Conservation (phyloP, 148 eudicot genomes). For the Rhododendron griersonianum region DNA sequence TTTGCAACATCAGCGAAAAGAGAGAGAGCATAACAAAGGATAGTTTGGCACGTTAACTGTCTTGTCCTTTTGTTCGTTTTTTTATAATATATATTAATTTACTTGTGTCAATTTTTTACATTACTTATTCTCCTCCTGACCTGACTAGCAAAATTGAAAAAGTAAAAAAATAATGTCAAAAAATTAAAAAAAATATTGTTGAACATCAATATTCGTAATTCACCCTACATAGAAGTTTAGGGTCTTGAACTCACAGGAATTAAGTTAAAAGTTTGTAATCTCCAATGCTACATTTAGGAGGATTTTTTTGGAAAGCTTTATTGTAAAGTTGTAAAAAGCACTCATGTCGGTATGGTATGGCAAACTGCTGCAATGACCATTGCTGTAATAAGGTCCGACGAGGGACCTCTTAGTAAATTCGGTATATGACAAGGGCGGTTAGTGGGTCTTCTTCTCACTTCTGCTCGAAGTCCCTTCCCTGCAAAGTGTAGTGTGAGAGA, state of each 20-base stretch:
- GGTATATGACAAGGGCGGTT: constrained; percentile 13
- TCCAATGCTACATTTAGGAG: neutral
- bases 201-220: no score
- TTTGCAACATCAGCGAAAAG: neutral
- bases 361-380: neutral
- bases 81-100: no score
- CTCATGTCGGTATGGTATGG: neutral
- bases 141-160: no score
- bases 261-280: neutral
- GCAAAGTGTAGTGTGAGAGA: constrained; percentile 22
- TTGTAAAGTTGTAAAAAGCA: neutral
- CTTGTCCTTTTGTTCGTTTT: no score
- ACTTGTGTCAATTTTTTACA: no score
- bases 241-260: neutral
- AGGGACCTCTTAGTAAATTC: constrained; percentile 17
- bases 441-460: constrained; percentile 29
- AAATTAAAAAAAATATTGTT: no score
- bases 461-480: constrained; percentile 34
- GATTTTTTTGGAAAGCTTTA: neutral
- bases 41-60: no score
- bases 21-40: no score
- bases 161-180: no score
- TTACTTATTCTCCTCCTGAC: no score
- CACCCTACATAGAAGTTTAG: neutral
- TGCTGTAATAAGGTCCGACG: neutral